phyloP scores from a whole-genome alignment of 2,329 filamentous ascomycete genomes.

The Trichophyton benhamiae region DNA sequence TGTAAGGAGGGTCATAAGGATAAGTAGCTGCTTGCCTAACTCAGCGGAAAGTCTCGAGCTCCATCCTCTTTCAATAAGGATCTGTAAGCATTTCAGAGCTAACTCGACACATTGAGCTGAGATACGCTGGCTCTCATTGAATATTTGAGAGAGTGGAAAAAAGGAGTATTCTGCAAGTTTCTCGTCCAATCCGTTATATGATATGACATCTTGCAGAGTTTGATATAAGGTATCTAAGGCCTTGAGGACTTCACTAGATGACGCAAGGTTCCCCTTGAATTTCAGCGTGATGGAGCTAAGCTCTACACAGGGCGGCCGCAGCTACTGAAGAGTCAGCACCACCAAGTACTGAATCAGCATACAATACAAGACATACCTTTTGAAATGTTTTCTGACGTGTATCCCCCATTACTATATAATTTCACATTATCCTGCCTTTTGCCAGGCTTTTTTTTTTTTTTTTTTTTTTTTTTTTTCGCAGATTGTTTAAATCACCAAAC shows the following conservation, averaged over 20 bases:
- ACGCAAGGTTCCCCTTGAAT: slow-evolving; percentile 36
- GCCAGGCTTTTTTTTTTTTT: neutral
- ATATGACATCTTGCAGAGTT: slow-evolving; percentile 29
- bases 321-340: slow-evolving; percentile 24
- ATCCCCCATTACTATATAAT: slow-evolving; percentile 16
- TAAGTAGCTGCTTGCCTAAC: slow-evolving; percentile 70
- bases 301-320: slow-evolving; percentile 48
- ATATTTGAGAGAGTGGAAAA: slow-evolving; percentile 78
- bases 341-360: neutral
- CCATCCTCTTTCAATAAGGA: slow-evolving; percentile 72
- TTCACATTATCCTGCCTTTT: neutral
- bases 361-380: slow-evolving; percentile 21
- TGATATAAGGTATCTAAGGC: slow-evolving; percentile 35
- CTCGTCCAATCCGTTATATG: slow-evolving; percentile 48
- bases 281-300: slow-evolving; percentile 44
- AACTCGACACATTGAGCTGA: slow-evolving; percentile 59
- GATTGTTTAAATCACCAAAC: no score
- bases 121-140: slow-evolving; percentile 61
- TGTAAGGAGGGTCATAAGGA: slow-evolving; percentile 69
- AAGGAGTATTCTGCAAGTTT: slow-evolving; percentile 90
- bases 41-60: slow-evolving; percentile 55
- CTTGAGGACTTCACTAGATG: slow-evolving; percentile 36
- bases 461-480: neutral
- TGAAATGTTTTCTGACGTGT: slow-evolving; percentile 31
- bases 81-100: slow-evolving; percentile 59